phyloP scores from a whole-genome alignment of 495 filamentous ascomycete genomes.

The Penicillium salamii region DNA sequence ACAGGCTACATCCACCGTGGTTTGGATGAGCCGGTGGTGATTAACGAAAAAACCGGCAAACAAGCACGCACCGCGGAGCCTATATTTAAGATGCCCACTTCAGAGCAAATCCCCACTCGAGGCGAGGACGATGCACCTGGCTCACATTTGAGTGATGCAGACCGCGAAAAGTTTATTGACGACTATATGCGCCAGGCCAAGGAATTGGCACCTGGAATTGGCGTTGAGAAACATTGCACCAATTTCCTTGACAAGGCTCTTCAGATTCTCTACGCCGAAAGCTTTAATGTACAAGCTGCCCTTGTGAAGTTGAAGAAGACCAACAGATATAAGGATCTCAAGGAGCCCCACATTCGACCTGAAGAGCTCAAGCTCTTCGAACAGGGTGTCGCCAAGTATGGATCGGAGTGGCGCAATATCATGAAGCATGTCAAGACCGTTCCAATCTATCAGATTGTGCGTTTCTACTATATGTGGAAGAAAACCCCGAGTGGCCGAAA shows the following conservation, averaged over 20 bases:
- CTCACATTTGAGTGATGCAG: constrained; percentile 35
- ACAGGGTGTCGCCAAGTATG: constrained; percentile 85
- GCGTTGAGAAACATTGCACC: constrained; percentile 66
- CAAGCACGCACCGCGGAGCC: constrained; percentile 53
- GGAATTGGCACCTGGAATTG: constrained; percentile 56
- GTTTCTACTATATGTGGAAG: constrained; percentile 98
- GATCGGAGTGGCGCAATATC: constrained; percentile 82
- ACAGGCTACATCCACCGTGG: constrained; percentile 80
- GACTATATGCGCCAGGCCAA: constrained; percentile 72
- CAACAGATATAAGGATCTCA: constrained; percentile 71
- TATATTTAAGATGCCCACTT: constrained; percentile 50
- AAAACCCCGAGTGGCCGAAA: constrained; percentile 81
- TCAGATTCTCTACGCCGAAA: constrained; percentile 65
- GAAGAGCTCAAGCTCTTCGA: constrained; percentile 87
- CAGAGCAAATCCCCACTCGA: constrained; percentile 39
- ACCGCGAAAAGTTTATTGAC: constrained; percentile 58
- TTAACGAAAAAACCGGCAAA: constrained; percentile 54
- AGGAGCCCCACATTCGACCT: constrained; percentile 76
- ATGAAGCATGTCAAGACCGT: constrained; percentile 77
- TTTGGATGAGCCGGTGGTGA: constrained; percentile 59
- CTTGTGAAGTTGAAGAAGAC: constrained; percentile 65
- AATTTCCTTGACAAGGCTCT: constrained; percentile 88
- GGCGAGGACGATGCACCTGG: constrained; percentile 48
- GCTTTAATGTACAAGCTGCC: constrained; percentile 70
- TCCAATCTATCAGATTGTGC: constrained; percentile 72